These are phyloP conservation scores for Russula virescens DNA, from an alignment of 768 basidiomycete genomes.

Conservation along the genomic window DNA sequence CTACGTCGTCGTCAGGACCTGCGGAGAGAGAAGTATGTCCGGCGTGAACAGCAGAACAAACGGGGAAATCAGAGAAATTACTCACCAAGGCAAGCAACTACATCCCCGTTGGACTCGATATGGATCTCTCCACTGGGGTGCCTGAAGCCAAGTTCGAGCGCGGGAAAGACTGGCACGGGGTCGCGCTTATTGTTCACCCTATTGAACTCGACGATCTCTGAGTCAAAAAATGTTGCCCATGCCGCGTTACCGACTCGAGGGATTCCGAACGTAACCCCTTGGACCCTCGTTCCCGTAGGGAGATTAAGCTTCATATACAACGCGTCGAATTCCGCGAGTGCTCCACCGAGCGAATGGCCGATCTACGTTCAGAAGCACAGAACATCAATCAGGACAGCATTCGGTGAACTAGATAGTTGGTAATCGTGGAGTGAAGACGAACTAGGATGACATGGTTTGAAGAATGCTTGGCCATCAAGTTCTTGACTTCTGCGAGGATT, in stretches of 20 bases:
- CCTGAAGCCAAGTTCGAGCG: constrained; percentile 10
- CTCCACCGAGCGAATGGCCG: constrained; percentile 17
- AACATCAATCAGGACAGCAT: neutral
- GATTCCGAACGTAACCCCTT: constrained; percentile 21
- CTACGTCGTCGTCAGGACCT: constrained; percentile 48
- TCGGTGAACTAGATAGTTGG: too few relatives aligned
- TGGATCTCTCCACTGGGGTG: constrained; percentile 17
- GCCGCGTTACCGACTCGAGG: constrained; percentile 17
- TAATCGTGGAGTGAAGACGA: neutral
- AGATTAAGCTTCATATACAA: constrained; percentile 22
- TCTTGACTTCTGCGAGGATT: neutral
- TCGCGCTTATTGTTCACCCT: constrained; percentile 20
- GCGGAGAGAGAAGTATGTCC: neutral
- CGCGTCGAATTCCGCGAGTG: constrained; percentile 17
- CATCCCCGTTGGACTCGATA: constrained; percentile 11
- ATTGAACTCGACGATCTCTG: constrained; percentile 10
- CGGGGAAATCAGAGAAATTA: too few relatives aligned
- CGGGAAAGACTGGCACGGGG: constrained; percentile 16
- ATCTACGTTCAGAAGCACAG: neutral
- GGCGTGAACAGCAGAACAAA: too few relatives aligned
- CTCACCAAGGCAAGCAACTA: constrained; percentile 3
- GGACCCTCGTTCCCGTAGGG: constrained; percentile 10
- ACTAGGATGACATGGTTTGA: constrained; percentile 12
- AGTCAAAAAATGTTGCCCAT: constrained; percentile 13
- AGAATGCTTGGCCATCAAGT: too few relatives aligned